Evolutionary conservation across 1,284 basidiomycete genomes (phyloP).

Genomic region (Malassezia dermatis): DNA sequence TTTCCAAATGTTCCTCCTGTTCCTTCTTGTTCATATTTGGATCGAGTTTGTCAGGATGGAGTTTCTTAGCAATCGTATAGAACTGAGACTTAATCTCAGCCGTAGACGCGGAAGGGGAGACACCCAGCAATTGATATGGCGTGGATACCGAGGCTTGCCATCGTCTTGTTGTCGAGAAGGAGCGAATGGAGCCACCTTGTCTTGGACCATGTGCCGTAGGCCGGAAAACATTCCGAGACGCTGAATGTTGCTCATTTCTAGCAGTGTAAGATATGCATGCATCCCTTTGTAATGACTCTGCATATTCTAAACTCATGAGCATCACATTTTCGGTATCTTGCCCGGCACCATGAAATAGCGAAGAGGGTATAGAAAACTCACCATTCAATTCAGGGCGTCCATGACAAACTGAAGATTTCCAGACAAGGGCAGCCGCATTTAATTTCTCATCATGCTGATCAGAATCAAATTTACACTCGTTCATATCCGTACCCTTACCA

Average conservation of each 20-base stretch:
- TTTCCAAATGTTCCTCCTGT: constrained; percentile 2
- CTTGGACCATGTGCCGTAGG: neutral
- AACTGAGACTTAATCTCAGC: constrained; percentile 12
- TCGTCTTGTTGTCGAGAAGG: neutral
- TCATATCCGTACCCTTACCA: neutral
- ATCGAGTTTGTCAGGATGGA: constrained; percentile 7
- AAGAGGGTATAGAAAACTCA: neutral
- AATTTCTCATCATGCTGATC: neutral
- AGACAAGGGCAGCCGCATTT: neutral
- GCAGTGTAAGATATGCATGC: too few species aligned
- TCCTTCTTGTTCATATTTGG: neutral
- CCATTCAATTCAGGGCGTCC: neutral
- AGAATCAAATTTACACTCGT: neutral
- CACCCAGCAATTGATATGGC: neutral
- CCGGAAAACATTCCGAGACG: neutral
- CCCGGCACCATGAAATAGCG: neutral
- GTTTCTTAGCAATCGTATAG: constrained; percentile 9
- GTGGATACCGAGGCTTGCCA: neutral
- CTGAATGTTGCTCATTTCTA: neutral
- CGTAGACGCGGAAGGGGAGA: neutral
- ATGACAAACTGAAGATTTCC: neutral
- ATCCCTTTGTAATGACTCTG: neutral
- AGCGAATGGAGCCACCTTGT: neutral
- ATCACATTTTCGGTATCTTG: neutral
- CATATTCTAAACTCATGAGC: neutral